A percentile compares a stretch with the other conserved stretches of the same genome.
Conservation (phyloP, 2,329 filamentous ascomycete species). For the Beauveria bassiana region DNA sequence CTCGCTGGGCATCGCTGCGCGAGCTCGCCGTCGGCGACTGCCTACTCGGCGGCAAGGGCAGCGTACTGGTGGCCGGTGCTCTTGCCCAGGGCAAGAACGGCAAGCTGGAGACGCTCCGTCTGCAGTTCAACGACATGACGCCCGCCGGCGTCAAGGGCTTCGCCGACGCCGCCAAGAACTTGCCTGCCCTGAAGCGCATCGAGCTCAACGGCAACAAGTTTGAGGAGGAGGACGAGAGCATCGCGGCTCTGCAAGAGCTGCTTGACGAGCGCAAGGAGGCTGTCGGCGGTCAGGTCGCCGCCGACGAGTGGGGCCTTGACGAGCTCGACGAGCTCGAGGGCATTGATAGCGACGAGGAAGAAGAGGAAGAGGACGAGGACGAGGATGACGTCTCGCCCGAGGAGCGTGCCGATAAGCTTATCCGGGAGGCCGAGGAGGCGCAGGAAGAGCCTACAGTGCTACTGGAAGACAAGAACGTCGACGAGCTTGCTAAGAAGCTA, state of each 20-base stretch:
- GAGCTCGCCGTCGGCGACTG: constrained; percentile 90
- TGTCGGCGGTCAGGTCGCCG: constrained; percentile 53
- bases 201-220: constrained; percentile 98
- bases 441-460: constrained; percentile 67
- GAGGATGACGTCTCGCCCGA: constrained; percentile 57
- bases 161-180: constrained; percentile 56
- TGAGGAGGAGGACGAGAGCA: constrained; percentile 68
- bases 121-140: constrained; percentile 95
- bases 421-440: constrained; percentile 62
- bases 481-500: constrained; percentile 68
- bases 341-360: constrained; percentile 60
- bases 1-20: constrained; percentile 64
- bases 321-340: constrained; percentile 81
- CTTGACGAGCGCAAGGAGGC: constrained; percentile 74
- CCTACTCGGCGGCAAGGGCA: constrained; percentile 70
- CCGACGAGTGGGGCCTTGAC: constrained; percentile 79
- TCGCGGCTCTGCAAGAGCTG: constrained; percentile 61
- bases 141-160: constrained; percentile 65
- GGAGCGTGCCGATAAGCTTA: constrained; percentile 59
- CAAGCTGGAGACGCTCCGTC: constrained; percentile 69
- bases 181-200: constrained; percentile 74
- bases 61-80: constrained; percentile 63
- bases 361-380: constrained; percentile 59
- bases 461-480: constrained; percentile 68
- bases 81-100: constrained; percentile 68